Percentiles rank a stretch among this genome's conserved stretches.
Evolutionary conservation across 345 rosid genomes (phyloP).

Genomic region (Odontarrhena argentea): DNA sequence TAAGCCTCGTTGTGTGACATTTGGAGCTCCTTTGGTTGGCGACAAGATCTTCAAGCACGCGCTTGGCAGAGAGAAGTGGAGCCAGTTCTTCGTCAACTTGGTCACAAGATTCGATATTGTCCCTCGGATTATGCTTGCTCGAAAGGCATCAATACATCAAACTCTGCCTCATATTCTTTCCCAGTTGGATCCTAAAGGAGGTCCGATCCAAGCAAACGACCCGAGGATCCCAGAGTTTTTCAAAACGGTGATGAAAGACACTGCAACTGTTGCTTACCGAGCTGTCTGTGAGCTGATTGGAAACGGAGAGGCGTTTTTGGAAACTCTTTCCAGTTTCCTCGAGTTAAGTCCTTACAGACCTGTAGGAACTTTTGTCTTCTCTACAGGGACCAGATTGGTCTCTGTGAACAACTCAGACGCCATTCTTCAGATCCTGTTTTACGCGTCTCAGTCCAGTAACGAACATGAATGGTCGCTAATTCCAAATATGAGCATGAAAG

Average conservation of each 20-base stretch:
- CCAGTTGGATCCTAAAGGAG: conserved; percentile 27
- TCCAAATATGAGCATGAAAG: conserved; percentile 49
- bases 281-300: conserved; percentile 71
- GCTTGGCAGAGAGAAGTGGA: conserved; percentile 71
- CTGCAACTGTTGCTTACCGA: conserved; percentile 55
- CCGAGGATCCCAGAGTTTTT: conserved; percentile 38
- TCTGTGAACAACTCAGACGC: conserved; percentile 68
- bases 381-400: conserved; percentile 51
- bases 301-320: conserved; percentile 59
- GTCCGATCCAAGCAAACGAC: conserved; percentile 4
- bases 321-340: conserved; percentile 58
- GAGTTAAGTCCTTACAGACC: conserved; percentile 84
- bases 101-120: conserved; percentile 66
- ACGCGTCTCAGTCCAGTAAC: conserved; percentile 55
- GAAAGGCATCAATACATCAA: conserved; percentile 43
- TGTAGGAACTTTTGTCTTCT: conserved; percentile 69
- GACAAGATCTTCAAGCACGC: conserved; percentile 67
- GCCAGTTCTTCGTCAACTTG: conserved; percentile 59
- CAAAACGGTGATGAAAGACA: conserved; percentile 55
- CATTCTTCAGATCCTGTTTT: conserved; percentile 68
- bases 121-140: conserved; percentile 68
- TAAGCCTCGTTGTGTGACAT: conserved; percentile 64
- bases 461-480: conserved; percentile 37
- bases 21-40: conserved; percentile 81
- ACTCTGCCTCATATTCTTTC: conserved; percentile 42